Evolutionary conservation across 371 early-diverging fungal species (phyloP).

Genomic region (Umbelopsis sp.): DNA sequence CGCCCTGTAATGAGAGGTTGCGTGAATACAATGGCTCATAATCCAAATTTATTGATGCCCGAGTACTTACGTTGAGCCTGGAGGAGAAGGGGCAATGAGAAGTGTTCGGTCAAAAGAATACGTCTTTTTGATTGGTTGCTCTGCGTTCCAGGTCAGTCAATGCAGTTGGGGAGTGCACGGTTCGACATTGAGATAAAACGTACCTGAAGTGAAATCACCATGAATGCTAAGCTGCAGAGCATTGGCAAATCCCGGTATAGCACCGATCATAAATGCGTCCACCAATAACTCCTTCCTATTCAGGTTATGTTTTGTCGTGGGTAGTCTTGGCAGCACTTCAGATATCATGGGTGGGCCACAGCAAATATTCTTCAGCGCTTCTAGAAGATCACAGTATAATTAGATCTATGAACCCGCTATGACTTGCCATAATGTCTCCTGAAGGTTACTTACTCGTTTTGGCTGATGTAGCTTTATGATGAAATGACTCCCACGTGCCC

Average conservation of each 20-base stretch:
- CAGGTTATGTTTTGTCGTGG: not conserved
- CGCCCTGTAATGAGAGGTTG: not conserved
- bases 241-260: not conserved
- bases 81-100: not conserved
- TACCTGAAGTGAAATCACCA: slow-evolving; percentile 16
- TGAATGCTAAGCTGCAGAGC: not conserved
- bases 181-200: not conserved
- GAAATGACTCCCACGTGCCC: not conserved
- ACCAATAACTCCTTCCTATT: slow-evolving; percentile 1
- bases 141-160: not conserved
- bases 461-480: not conserved
- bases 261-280: not conserved
- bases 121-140: not conserved
- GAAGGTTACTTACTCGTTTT: not conserved
- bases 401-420: not conserved
- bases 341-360: not conserved
- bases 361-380: not conserved
- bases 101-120: slow-evolving; percentile 4
- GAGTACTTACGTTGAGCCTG: not conserved
- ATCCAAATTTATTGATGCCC: no score
- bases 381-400: not conserved
- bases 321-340: not conserved
- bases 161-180: not conserved
- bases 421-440: not conserved
- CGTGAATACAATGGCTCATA: not conserved